Evolutionary conservation across 176 grass and related monocot species (phyloP).

Genomic region (barley (Hordeum vulgare)): DNA sequence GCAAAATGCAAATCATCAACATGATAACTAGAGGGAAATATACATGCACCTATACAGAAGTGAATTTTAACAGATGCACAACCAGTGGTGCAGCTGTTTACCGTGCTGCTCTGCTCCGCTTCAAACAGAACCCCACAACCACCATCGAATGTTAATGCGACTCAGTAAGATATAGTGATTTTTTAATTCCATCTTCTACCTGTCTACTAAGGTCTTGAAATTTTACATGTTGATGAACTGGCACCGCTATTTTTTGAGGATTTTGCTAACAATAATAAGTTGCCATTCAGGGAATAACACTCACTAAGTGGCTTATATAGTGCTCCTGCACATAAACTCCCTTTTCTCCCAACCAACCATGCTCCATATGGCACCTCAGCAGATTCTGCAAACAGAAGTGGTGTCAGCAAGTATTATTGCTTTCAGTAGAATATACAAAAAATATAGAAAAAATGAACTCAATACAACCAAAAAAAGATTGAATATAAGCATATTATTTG

Average conservation of each 20-base stretch:
- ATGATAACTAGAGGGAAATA: not conserved
- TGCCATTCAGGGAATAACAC: constrained; percentile 22
- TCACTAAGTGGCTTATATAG: constrained; percentile 69
- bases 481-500: not conserved
- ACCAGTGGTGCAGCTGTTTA: not conserved
- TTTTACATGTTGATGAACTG: not conserved
- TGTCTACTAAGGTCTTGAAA: not conserved
- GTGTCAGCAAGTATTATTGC: not conserved
- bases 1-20: constrained; percentile 4
- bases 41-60: not conserved
- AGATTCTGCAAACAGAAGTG: constrained; percentile 42
- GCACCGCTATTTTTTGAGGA: not conserved
- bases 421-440: not conserved
- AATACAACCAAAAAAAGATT: not conserved
- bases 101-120: not conserved
- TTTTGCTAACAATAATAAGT: not conserved
- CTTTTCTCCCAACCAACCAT: constrained; percentile 75
- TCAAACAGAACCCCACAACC: not conserved
- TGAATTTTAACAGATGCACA: not conserved
- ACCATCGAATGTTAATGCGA: not conserved
- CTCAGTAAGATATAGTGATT: not conserved
- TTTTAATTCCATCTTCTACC: not conserved
- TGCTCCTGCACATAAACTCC: constrained; percentile 62
- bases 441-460: not conserved
- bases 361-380: constrained; percentile 47